Conservation (phyloP, 306 rosid species). For the Castanea mollissima region DNA sequence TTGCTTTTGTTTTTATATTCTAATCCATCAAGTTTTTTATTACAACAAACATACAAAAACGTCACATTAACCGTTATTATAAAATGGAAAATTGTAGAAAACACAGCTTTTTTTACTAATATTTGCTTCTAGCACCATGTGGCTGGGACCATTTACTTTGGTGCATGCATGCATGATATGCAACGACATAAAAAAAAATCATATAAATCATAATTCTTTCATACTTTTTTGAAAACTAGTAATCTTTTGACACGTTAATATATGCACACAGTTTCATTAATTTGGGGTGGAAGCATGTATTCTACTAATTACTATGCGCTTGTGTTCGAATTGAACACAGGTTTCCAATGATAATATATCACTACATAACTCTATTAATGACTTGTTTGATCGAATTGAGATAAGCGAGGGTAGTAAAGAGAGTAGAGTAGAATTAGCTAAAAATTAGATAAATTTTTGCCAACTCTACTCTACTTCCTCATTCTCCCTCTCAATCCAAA, state of each 20-base stretch:
- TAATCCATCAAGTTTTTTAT: background rate
- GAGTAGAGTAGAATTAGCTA: accelerated
- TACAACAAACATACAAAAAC: background rate
- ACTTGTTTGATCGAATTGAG: no score
- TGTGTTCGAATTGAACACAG: no score
- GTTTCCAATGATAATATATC: no score
- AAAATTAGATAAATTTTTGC: accelerated
- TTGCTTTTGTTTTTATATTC: background rate
- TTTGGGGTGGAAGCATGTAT: no score
- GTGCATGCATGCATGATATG: background rate
- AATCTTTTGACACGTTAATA: no score
- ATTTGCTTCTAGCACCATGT: background rate
- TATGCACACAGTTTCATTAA: no score
- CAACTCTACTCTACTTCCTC: no score
- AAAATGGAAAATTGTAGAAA: background rate
- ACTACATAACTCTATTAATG: no score
- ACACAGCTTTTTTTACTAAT: background rate
- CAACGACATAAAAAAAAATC: background rate
- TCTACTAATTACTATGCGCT: no score
- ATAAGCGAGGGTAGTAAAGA: no score
- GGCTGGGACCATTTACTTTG: background rate
- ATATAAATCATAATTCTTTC: background rate
- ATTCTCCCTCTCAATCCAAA: no score
- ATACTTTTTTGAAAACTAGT: no score
- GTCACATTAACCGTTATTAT: background rate